phyloP scores from a whole-genome alignment of 2,329 filamentous ascomycete species.

The Colletotrichum aenigma region DNA sequence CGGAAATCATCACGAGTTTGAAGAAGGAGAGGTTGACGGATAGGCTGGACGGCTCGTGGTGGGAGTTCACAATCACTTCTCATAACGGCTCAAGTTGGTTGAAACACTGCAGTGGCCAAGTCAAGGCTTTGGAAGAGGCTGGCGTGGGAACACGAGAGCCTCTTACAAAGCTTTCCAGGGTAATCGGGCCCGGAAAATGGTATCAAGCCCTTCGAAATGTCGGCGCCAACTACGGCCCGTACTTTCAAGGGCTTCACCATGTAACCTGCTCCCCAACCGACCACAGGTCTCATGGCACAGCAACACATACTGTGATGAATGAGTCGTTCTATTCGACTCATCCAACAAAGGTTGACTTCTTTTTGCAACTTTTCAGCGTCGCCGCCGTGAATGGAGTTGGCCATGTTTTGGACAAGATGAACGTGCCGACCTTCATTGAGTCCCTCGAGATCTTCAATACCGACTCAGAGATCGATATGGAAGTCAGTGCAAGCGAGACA shows the following conservation, averaged over 20 bases:
- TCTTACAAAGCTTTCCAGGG: constrained; percentile 8
- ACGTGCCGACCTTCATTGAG: constrained; percentile 3
- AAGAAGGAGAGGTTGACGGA: neutral
- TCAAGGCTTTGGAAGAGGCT: neutral
- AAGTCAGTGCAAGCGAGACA: neutral
- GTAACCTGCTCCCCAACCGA: neutral
- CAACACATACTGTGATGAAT: neutral
- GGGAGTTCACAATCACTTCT: neutral
- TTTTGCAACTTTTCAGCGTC: constrained; percentile 8
- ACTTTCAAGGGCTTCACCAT: neutral
- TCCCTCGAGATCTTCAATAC: neutral
- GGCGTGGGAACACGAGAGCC: neutral
- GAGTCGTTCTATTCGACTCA: neutral
- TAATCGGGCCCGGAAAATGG: constrained; percentile 9
- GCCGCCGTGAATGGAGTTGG: neutral
- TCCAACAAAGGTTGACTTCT: neutral
- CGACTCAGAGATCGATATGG: neutral
- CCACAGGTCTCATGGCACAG: neutral
- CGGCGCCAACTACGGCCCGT: constrained; percentile 7
- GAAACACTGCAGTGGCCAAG: neutral
- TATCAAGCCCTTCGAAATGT: constrained; percentile 4
- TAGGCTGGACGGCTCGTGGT: neutral
- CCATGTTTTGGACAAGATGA: neutral
- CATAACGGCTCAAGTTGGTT: neutral
- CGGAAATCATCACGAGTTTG: neutral